Percentiles rank a stretch among this genome's conserved stretches.
These are phyloP conservation scores for Hapsidospora chrysogenum DNA, from an alignment of 495 filamentous ascomycete genomes.

Conservation along the genomic window DNA sequence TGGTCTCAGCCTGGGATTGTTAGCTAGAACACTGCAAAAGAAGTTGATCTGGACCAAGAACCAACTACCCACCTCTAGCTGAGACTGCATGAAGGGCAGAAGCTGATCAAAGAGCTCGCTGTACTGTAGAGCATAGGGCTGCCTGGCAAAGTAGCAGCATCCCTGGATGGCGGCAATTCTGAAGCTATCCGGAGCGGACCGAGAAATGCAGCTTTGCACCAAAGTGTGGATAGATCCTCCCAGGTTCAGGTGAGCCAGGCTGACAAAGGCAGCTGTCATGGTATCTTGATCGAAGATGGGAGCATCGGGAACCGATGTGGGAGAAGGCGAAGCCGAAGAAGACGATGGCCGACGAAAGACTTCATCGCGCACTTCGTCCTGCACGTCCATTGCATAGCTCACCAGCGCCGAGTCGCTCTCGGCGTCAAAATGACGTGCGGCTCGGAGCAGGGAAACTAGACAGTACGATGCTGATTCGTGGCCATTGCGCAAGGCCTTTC, in stretches of 20 bases:
- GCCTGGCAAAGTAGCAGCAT: constrained; percentile 36
- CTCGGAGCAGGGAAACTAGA: constrained; percentile 38
- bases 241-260: constrained; percentile 38
- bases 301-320: constrained; percentile 22
- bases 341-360: constrained; percentile 33
- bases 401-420: constrained; percentile 43
- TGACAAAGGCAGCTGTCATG: constrained; percentile 49
- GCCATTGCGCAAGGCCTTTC: constrained; percentile 37
- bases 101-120: constrained; percentile 32
- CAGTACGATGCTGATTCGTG: constrained; percentile 46
- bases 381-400: constrained; percentile 47
- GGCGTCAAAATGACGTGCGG: constrained; percentile 39
- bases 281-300: constrained; percentile 36
- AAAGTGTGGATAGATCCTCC: constrained; percentile 36
- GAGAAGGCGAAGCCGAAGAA: background rate
- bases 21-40: too few species aligned
- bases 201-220: constrained; percentile 32
- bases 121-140: constrained; percentile 30
- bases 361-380: constrained; percentile 45
- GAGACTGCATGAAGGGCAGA: constrained; percentile 35
- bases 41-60: too few species aligned
- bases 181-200: constrained; percentile 37
- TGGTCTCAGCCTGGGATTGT: too few species aligned
- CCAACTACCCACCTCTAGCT: constrained; percentile 31
- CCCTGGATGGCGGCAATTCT: constrained; percentile 42